Evolutionary conservation across 2,329 filamentous ascomycete genomes (phyloP).

Genomic region (Torrubiellomyces zombiae): DNA sequence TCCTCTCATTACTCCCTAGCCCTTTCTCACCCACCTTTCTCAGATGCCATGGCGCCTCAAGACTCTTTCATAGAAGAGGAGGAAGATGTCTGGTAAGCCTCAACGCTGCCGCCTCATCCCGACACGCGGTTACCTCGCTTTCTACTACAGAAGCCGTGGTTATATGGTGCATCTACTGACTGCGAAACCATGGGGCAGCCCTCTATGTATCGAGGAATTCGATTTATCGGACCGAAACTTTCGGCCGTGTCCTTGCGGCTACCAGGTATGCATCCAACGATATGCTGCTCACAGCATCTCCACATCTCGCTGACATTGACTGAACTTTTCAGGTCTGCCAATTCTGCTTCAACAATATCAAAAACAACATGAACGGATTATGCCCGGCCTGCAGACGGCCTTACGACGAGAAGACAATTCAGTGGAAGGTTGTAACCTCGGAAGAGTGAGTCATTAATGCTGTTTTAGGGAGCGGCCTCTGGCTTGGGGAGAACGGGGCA

Average conservation of each 20-base stretch:
- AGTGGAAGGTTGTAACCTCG: constrained; percentile 86
- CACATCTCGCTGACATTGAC: background rate
- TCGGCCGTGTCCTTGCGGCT: constrained; percentile 89
- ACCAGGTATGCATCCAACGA: constrained; percentile 49
- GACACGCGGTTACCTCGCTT: too few species aligned
- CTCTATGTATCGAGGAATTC: constrained; percentile 96
- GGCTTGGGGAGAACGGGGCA: too few species aligned
- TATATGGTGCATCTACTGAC: too few species aligned
- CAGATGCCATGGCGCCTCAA: constrained; percentile 43
- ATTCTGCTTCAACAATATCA: constrained; percentile 99
- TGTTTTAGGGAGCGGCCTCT: too few species aligned
- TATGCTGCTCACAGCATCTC: background rate
- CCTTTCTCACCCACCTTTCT: constrained; percentile 6
- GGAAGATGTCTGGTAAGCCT: constrained; percentile 48
- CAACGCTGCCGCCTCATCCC: too few species aligned
- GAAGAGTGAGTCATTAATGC: constrained; percentile 67
- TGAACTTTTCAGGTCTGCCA: constrained; percentile 63
- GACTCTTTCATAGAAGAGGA: constrained; percentile 58
- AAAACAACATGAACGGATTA: constrained; percentile 91
- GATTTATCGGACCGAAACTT: constrained; percentile 97
- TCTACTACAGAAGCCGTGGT: too few species aligned
- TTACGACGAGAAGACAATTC: constrained; percentile 93
- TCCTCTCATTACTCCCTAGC: constrained; percentile 7
- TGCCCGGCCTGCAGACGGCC: constrained; percentile 93
- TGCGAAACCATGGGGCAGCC: too few species aligned